Percentiles rank a stretch among this genome's conserved stretches.
Conservation (phyloP, 192 early-diverging fungal species). For the Ambispora gerdemannii region DNA sequence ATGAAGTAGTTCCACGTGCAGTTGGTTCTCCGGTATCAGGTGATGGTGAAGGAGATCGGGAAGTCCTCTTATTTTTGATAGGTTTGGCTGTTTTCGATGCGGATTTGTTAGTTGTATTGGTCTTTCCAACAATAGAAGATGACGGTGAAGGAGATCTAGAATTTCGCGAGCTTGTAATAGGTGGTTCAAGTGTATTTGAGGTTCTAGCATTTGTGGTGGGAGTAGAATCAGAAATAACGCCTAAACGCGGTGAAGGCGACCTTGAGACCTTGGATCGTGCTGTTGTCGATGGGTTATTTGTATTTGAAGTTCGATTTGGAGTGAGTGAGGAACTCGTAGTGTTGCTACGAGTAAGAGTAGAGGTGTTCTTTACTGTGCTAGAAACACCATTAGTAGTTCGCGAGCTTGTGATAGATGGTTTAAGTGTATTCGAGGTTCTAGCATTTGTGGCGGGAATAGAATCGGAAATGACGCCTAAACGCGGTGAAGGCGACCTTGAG, state of each 20-base stretch:
- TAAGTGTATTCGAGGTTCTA: constrained; percentile 9
- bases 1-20: constrained; percentile 8
- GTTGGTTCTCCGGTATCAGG: not conserved
- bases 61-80: not conserved
- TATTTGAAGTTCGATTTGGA: too few relatives aligned
- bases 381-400: constrained; percentile 1
- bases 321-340: too few relatives aligned
- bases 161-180: not conserved
- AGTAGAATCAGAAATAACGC: not conserved
- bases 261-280: not conserved
- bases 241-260: not conserved
- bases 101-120: too few relatives aligned
- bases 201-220: not conserved
- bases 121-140: too few relatives aligned
- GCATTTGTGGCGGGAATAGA: not conserved
- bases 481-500: not conserved
- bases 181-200: constrained; percentile 8
- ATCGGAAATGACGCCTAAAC: not conserved
- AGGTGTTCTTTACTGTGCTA: too few relatives aligned
- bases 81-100: not conserved
- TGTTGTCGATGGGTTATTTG: too few relatives aligned
- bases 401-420: not conserved
- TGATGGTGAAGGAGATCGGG: not conserved
- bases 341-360: too few relatives aligned
- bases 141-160: constrained; percentile 24